These are phyloP conservation scores for Tillandsia fasciculata DNA, from an alignment of 176 grass and related monocot genomes.

Conservation along the genomic window DNA sequence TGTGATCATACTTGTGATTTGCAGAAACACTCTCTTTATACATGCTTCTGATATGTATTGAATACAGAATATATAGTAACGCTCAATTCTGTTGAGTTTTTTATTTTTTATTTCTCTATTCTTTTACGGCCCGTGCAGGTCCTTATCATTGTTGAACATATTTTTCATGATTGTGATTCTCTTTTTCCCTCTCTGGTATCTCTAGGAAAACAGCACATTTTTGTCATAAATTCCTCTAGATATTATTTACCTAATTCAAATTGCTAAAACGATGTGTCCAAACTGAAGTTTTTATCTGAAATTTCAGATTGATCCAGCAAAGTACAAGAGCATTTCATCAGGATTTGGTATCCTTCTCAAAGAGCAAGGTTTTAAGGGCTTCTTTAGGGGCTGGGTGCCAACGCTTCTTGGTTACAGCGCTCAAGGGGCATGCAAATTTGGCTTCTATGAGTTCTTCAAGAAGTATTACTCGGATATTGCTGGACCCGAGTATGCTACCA, in stretches of 20 bases:
- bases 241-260: neutral
- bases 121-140: too few relatives aligned
- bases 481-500: constrained; percentile 56
- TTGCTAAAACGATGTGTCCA: neutral
- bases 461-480: constrained; percentile 64
- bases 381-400: constrained; percentile 70
- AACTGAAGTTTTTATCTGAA: neutral
- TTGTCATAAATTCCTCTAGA: neutral
- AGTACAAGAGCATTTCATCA: constrained; percentile 72
- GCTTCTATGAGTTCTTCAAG: constrained; percentile 84
- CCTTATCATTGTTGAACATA: too few relatives aligned
- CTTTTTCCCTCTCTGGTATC: neutral
- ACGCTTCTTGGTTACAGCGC: constrained; percentile 82
- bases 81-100: too few relatives aligned
- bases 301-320: constrained; percentile 57
- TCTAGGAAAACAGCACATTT: neutral
- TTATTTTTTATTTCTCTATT: too few relatives aligned
- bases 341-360: constrained; percentile 59
- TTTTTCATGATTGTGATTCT: neutral
- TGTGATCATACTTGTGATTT: neutral
- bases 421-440: constrained; percentile 80
- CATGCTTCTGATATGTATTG: too few relatives aligned
- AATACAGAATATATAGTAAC: too few relatives aligned
- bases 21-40: neutral
- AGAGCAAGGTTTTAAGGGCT: constrained; percentile 59